These are phyloP conservation scores for Limtongia smithiae DNA, from an alignment of 805 yeast species.

Conservation along the genomic window DNA sequence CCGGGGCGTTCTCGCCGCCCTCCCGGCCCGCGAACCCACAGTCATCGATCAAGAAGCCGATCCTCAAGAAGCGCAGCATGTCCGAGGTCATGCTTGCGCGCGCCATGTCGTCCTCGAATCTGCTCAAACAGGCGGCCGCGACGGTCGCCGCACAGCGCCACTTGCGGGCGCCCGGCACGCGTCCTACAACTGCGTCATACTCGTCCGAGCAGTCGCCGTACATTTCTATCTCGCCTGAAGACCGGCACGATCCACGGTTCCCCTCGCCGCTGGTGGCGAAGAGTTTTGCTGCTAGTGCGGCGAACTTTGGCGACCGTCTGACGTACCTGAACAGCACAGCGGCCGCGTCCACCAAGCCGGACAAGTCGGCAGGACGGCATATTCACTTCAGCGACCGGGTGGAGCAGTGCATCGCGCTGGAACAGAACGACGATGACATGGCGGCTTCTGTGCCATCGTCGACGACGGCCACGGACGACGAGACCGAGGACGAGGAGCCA, in stretches of 20 bases:
- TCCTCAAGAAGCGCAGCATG: conserved; percentile 79
- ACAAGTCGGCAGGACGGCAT: conserved; percentile 43
- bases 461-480: conserved; percentile 36
- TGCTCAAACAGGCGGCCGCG: conserved; percentile 28
- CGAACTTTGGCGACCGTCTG: conserved; percentile 24
- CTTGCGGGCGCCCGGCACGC: conserved; percentile 26
- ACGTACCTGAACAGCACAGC: conserved; percentile 1
- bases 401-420: conserved; percentile 85
- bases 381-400: conserved; percentile 94
- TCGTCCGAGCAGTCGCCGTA: conserved; percentile 6
- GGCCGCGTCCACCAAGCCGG: conserved; percentile 1
- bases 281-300: conserved; percentile 21
- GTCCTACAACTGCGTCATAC: conserved; percentile 21
- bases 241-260: conserved; percentile 21
- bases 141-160: conserved; percentile 24
- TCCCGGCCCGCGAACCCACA: conserved; percentile 11
- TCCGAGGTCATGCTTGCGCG: conserved; percentile 66
- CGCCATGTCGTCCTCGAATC: conserved; percentile 25
- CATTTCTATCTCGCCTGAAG: conserved; percentile 1
- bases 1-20: conserved; percentile 20
- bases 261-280: conserved; percentile 18
- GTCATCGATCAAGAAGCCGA: conserved; percentile 58
- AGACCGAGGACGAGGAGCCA: conserved; percentile 59
- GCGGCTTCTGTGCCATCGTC: conserved; percentile 5
- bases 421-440: conserved; percentile 36